Percentiles rank a stretch among this genome's conserved stretches.
Conservation (phyloP, 352 stramenopile species). For the Phytophthora nicotianae region DNA sequence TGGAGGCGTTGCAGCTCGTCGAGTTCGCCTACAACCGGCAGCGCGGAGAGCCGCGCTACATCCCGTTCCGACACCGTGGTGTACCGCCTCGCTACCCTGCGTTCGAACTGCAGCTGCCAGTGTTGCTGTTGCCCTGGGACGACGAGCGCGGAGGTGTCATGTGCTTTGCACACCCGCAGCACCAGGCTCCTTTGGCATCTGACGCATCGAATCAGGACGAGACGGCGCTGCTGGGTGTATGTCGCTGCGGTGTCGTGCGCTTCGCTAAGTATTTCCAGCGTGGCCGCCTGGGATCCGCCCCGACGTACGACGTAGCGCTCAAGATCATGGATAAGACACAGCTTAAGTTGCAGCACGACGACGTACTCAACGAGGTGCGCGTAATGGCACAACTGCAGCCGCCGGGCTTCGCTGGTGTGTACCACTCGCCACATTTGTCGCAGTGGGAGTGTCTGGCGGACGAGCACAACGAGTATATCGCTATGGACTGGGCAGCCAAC, state of each 20-base stretch:
- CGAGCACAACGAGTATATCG: slow-evolving; percentile 78
- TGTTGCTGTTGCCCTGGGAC: slow-evolving; percentile 74
- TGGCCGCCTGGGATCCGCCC: slow-evolving; percentile 21
- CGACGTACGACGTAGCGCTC: slow-evolving; percentile 64
- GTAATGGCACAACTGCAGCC: slow-evolving; percentile 82
- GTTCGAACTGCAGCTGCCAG: slow-evolving; percentile 69
- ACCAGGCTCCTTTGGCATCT: slow-evolving; percentile 44
- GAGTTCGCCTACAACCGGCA: slow-evolving; percentile 80
- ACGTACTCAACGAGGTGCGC: slow-evolving; percentile 80
- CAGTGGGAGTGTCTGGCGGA: slow-evolving; percentile 80
- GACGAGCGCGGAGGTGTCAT: slow-evolving; percentile 66
- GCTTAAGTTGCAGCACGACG: slow-evolving; percentile 70
- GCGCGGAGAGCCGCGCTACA: slow-evolving; percentile 62
- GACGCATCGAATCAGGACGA: slow-evolving; percentile 54
- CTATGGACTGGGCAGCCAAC: slow-evolving; percentile 76
- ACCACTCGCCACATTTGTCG: slow-evolving; percentile 66
- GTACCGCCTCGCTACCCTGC: slow-evolving; percentile 75
- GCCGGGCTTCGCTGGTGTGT: slow-evolving; percentile 57
- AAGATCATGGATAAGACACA: slow-evolving; percentile 81
- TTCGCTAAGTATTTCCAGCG: slow-evolving; percentile 78
- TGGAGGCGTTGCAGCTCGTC: slow-evolving; percentile 61
- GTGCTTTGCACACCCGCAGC: slow-evolving; percentile 61
- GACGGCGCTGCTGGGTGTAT: slow-evolving; percentile 60
- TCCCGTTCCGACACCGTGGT: slow-evolving; percentile 58
- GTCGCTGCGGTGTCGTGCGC: slow-evolving; percentile 76